Base-by-base conservation (phyloP, 176 grass and related monocot species). In the Dactylis glomerata region DNA sequence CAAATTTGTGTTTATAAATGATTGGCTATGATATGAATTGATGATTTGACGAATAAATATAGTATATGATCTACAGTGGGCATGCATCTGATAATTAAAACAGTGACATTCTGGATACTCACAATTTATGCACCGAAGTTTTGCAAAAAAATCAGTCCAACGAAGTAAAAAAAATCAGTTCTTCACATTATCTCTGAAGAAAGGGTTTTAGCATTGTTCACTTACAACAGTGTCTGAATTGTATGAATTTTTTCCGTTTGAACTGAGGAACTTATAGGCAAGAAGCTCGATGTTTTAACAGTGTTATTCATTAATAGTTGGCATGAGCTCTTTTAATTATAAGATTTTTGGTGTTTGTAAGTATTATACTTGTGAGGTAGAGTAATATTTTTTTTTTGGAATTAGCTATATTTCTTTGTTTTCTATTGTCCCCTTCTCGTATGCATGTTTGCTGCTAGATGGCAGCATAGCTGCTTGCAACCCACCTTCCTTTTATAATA, bases 401-500 rank as follows among this genome's bases (percentile, higher is more conserved):
- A 62, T 2, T 79, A 28, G 10, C 15, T 65, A 44, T 31, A 2
- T 86, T 71, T 61, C 28, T 31, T 61, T 80, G 54, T 74, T 74
- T 85, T 26, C 22, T 37, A 57, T 5, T 19, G 10, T 74, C 52
- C 22, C 6, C 28, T 47, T 47, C 84, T 38, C 16, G 10, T 64
- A 42, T 74, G 31, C 50, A 68, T 85, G 34, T 78, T 57, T 69
- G 38, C 26, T 8, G 20, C 65, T 77, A 71, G 70, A 30, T 49
- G 42, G 70, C 0, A 73, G 42, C 69, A 19, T 86, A 28, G 22
- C 22, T 80, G 38, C 15, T 12, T 80, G 38, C 38, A 73, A 11
- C n/a, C 3, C 23, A 69, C 45, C 55, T 75, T 62, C 65, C 26
- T 81, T 84, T 68, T 89, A 40, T 58, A 81, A 89, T 71, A 69